Evolutionary conservation across 2,329 filamentous ascomycete genomes (phyloP), one percentile per base, ranked within the genome.

Genomic region (Waltergamsia citrina): DNA sequence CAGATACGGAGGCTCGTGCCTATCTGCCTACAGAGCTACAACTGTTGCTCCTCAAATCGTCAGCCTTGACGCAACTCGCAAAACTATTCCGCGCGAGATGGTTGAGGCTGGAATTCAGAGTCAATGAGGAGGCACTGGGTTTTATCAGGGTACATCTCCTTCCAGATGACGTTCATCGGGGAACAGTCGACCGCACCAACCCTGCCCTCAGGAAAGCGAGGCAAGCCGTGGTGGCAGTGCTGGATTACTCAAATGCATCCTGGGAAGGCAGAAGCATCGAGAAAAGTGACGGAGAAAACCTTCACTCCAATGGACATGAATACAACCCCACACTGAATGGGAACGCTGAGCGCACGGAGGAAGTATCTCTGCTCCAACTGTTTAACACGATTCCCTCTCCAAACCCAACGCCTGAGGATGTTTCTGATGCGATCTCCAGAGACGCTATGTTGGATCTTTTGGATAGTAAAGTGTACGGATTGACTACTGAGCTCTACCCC

Each of bases 311-410:
- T 14, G 38, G 42, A 4, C 63, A 63, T 29, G 57, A 64, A n/a
- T 24, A 24, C 5, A 11, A 20, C 15, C 17, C 19, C n/a, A 22
- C 10, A 5, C 8, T n/a, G 2, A 22, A 17, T n/a, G 19, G 24
- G 7, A 12, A 20, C 21, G 16, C 15, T 10, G 15, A 7, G 18
- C 10, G 20, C 17, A 29, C 18, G 1, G 58, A 70, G 14, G 53
- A 67, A 8, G 49, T 60, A 3, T 79, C 80, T 0, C 56, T 88
- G 1, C 72, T 85, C 31, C 68, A 78, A 19, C 59, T 86, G 30
- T 88, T 88, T 63, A 88, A 88, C 51, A 74, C 61, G 3, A 65
- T 88, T 2, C 75, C 79, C 0, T 84, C 82, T 0, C 84, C 84
- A 1, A 51, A 61, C 3, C 82, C 84, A 3, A 50, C 57, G n/a